Evolutionary conservation across 495 filamentous ascomycete genomes (phyloP), one percentile per base, ranked within the genome.

Genomic region (Penicillium coffeae): DNA sequence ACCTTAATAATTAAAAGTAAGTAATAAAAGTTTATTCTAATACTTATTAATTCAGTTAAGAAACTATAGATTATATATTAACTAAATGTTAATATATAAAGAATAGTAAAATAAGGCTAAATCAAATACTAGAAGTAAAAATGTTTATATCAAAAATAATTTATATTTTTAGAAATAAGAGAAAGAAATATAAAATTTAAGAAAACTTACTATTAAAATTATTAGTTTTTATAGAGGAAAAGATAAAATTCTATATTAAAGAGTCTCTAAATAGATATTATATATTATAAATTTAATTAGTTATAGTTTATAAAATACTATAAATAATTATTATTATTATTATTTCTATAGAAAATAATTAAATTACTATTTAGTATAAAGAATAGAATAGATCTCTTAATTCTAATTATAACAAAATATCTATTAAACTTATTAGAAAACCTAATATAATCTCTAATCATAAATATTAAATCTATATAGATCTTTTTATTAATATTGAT

Each of bases 211-310:
- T 15, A 48, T 33, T 50, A 42, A 42, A 36, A 37, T 30, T 54
- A 56, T 47, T 48, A 49, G 21, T 52, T 45, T 45, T n/a, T 45
- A 38, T 47, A 43, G 45, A 43, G 45, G 41, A 39, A 5, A 15
- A 35, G 25, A 50, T 20, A 33, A 30, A 30, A 5, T 10, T 30
- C 25, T 39, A 39, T 44, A 56, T 39, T 37, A 49, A 16, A 39
- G 21, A 41, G 25, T 44, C 49, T 20, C 40, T 32, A 32, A 47
- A 22, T 25, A 37, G 15, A 21, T 37, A 51, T 54, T 25, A 51
- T 42, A 8, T 13, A 41, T 41, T 20, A 16, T 39, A 18, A 18
- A 16, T 39, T 10, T 3, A 18, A 18, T 39, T 18, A 39, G 12
- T 16, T 18, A 39, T 18, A 39, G 16, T 4, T 9, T 39, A 9